phyloP scores from a whole-genome alignment of 192 early-diverging fungal species.

The Coemansia sp. region DNA sequence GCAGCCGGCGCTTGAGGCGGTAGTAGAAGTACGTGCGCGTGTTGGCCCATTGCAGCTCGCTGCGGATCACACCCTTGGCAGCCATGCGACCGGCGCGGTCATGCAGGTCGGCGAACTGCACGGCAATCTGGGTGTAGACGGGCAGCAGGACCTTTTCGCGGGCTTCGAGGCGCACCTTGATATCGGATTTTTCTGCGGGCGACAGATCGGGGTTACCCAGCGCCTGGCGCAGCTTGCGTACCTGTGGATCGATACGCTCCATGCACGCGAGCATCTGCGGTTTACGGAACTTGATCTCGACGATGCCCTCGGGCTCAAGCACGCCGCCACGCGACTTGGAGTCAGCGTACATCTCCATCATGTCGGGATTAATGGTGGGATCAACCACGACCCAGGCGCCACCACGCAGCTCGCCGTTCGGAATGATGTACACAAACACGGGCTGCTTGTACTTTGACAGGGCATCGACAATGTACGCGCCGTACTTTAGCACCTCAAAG shows the following conservation, averaged over 20 bases:
- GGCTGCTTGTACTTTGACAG: slow-evolving; percentile 95
- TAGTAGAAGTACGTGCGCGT: slow-evolving; percentile 90
- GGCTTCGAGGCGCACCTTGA: slow-evolving; percentile 72
- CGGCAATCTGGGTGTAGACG: slow-evolving; percentile 87
- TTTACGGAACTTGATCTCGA: slow-evolving; percentile 97
- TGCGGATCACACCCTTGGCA: slow-evolving; percentile 86
- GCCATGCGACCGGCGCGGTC: slow-evolving; percentile 95
- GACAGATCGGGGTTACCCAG: slow-evolving; percentile 57
- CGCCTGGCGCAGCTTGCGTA: slow-evolving; percentile 67
- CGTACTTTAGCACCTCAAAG: slow-evolving; percentile 97
- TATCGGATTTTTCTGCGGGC: slow-evolving; percentile 60
- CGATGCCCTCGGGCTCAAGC: slow-evolving; percentile 94
- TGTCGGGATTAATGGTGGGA: slow-evolving; percentile 91
- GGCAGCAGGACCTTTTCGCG: slow-evolving; percentile 87
- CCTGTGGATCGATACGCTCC: slow-evolving; percentile 85
- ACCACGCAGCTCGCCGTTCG: slow-evolving; percentile 94
- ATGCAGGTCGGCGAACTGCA: slow-evolving; percentile 98
- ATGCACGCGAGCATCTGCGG: slow-evolving; percentile 89
- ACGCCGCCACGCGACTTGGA: slow-evolving; percentile 89
- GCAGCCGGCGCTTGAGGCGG: slow-evolving; percentile 79
- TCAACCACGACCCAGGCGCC: slow-evolving; percentile 99
- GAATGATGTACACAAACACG: slow-evolving; percentile 94
- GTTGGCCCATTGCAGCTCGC: slow-evolving; percentile 75
- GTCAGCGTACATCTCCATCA: slow-evolving; percentile 99
- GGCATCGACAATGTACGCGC: slow-evolving; percentile 96